phyloP scores from a whole-genome alignment of 257 asterid genomes.

The Rubia yunnanensis region DNA sequence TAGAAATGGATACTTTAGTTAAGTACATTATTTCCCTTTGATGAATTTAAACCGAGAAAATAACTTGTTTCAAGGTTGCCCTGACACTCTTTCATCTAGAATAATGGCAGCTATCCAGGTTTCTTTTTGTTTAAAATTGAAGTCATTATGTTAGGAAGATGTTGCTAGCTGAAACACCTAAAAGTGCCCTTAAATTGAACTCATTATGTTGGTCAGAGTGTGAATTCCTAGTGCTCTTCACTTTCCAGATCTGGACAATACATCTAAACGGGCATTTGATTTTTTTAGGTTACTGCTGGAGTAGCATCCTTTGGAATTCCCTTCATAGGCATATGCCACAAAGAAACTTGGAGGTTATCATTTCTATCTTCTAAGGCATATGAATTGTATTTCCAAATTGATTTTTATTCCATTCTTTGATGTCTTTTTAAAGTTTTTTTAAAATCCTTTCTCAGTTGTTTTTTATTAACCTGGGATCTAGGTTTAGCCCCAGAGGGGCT shows the following conservation, averaged over 20 bases:
- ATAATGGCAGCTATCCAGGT: conserved; percentile 29
- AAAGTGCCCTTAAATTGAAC: neutral
- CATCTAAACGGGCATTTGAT: neutral
- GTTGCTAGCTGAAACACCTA: neutral
- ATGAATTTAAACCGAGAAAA: neutral
- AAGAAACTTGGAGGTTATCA: too few relatives aligned
- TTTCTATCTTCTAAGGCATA: too few relatives aligned
- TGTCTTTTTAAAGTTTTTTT: neutral
- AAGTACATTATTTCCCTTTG: neutral
- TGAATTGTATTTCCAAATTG: conserved; percentile 54
- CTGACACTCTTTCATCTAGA: conserved; percentile 17
- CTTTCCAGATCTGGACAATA: neutral
- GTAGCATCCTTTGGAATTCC: conserved; percentile 29
- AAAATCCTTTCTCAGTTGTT: too few relatives aligned
- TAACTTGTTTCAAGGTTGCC: conserved; percentile 15
- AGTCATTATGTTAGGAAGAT: neutral
- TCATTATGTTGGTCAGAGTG: conserved; percentile 20
- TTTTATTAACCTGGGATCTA: too few relatives aligned
- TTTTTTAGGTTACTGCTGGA: conserved; percentile 20
- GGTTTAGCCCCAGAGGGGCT: too few relatives aligned
- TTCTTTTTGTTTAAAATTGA: neutral
- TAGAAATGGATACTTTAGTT: neutral
- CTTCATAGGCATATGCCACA: too few relatives aligned
- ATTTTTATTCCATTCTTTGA: conserved; percentile 67
- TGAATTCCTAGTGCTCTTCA: neutral